Percentiles rank a stretch among this genome's conserved stretches.
phyloP scores from a whole-genome alignment of 805 yeast genomes.

The Tetrapisispora nanseiensis region DNA sequence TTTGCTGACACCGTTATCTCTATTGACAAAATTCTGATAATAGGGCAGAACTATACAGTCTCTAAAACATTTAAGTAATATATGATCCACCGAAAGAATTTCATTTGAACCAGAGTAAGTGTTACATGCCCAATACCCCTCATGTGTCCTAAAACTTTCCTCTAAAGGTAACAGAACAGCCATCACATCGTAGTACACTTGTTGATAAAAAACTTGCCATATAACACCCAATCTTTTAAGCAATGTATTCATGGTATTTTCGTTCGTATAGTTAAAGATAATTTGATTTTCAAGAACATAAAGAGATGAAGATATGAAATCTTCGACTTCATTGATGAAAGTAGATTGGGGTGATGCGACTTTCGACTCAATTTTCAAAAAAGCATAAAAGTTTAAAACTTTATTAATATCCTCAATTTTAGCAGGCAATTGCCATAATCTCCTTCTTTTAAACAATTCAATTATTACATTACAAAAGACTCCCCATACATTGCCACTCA shows the following conservation, averaged over 20 bases:
- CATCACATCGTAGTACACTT: constrained; percentile 46
- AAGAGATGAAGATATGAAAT: constrained; percentile 29
- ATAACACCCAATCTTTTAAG: constrained; percentile 32
- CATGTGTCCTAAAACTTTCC: constrained; percentile 16
- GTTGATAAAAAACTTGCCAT: constrained; percentile 51
- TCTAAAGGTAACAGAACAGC: constrained; percentile 53
- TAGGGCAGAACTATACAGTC: constrained; percentile 46
- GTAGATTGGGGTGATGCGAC: constrained; percentile 17
- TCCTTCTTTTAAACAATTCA: constrained; percentile 23
- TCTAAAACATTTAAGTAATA: constrained; percentile 39
- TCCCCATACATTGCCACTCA: constrained; percentile 27
- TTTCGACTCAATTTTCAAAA: constrained; percentile 20
- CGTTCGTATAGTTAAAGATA: constrained; percentile 27
- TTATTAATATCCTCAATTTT: constrained; percentile 25
- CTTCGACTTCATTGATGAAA: constrained; percentile 23
- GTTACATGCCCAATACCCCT: constrained; percentile 24
- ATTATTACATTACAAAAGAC: constrained; percentile 22
- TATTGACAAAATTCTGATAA: constrained; percentile 34
- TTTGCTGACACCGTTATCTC: constrained; percentile 26
- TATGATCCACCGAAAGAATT: constrained; percentile 30
- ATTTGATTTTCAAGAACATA: constrained; percentile 32
- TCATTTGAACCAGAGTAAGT: constrained; percentile 8
- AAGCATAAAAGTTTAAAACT: constrained; percentile 21
- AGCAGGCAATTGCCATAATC: constrained; percentile 26
- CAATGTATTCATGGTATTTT: constrained; percentile 29